Percentiles rank a stretch among this genome's conserved stretches.
Evolutionary conservation across 768 basidiomycete species (phyloP).

Genomic region (Asterophora parasitica): DNA sequence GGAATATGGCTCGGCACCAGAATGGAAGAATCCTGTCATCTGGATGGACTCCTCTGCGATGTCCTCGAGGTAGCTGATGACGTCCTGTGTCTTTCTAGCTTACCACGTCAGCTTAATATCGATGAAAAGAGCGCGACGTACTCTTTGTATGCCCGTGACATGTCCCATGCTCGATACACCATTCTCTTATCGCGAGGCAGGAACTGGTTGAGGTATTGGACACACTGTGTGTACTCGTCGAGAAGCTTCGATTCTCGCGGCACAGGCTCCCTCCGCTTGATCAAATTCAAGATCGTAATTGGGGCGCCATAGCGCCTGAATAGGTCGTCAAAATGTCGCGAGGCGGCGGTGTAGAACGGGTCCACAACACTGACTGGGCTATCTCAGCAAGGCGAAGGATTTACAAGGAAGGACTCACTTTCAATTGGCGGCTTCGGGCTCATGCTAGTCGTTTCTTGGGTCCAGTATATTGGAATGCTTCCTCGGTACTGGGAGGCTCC

Average conservation of each 20-base stretch:
- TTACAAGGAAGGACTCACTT: constrained; percentile 48
- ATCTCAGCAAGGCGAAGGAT: not conserved
- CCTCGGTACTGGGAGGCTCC: constrained; percentile 70
- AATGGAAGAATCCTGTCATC: constrained; percentile 92
- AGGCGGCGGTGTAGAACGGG: constrained; percentile 91
- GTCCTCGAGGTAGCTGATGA: constrained; percentile 92
- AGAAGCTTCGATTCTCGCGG: constrained; percentile 88
- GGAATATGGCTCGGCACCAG: constrained; percentile 80
- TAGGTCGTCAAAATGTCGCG: constrained; percentile 89
- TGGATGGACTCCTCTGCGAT: constrained; percentile 91
- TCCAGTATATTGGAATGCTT: constrained; percentile 96
- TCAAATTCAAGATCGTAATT: constrained; percentile 87
- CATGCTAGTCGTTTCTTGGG: constrained; percentile 88
- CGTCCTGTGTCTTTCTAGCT: constrained; percentile 86
- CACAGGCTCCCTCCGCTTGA: constrained; percentile 77
- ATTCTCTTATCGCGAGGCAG: constrained; percentile 82
- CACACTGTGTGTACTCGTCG: constrained; percentile 88
- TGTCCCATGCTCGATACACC: constrained; percentile 94
- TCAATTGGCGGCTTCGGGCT: constrained; percentile 94
- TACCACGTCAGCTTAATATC: not conserved
- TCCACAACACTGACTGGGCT: constrained; percentile 81
- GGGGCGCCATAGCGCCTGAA: constrained; percentile 87
- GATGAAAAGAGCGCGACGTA: constrained; percentile 24
- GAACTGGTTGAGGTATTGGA: constrained; percentile 92
- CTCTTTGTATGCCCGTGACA: constrained; percentile 94